A percentile compares a stretch with the other conserved stretches of the same genome.
Conservation (phyloP, 2,329 filamentous ascomycete genomes). For the Clonostachys rhizophaga region DNA sequence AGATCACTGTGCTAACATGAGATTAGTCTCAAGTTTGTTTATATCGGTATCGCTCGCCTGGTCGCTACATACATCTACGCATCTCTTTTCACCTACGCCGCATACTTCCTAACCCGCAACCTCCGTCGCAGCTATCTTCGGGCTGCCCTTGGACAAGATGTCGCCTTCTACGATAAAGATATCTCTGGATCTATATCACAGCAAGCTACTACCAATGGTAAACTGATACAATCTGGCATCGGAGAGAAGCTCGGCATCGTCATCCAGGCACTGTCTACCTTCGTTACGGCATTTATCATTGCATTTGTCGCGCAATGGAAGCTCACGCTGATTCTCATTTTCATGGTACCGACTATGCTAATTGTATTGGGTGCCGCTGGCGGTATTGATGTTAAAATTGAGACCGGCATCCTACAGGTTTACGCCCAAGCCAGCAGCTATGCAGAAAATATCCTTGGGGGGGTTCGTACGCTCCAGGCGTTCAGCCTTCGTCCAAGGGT, state of each 20-base stretch:
- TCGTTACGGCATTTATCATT: conserved; percentile 22
- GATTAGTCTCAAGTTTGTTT: conserved; percentile 16
- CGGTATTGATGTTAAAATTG: conserved; percentile 11
- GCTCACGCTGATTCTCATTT: conserved; percentile 21
- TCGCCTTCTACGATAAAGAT: conserved; percentile 35
- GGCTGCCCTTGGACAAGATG: conserved; percentile 36
- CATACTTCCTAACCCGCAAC: conserved; percentile 36
- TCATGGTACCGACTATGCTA: conserved; percentile 4
- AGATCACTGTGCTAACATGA: neutral
- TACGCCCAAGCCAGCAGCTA: conserved; percentile 14
- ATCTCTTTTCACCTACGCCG: conserved; percentile 33
- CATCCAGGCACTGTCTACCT: conserved; percentile 21
- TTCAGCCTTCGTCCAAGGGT: conserved; percentile 7
- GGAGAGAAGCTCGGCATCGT: conserved; percentile 22
- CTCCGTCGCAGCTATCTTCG: conserved; percentile 38
- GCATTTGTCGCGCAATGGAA: conserved; percentile 27
- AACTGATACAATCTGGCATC: conserved; percentile 25
- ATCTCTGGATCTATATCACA: conserved; percentile 25
- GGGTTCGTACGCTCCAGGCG: conserved; percentile 7
- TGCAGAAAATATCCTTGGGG: conserved; percentile 15
- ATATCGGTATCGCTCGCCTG: conserved; percentile 13
- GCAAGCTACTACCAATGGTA: conserved; percentile 31
- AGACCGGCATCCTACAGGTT: conserved; percentile 13
- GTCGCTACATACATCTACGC: conserved; percentile 19
- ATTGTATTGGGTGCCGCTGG: conserved; percentile 10